A percentile compares a stretch with the other conserved stretches of the same genome.
Conservation (phyloP, 2,329 filamentous ascomycete species). For the Scedosporium dehoogii region DNA sequence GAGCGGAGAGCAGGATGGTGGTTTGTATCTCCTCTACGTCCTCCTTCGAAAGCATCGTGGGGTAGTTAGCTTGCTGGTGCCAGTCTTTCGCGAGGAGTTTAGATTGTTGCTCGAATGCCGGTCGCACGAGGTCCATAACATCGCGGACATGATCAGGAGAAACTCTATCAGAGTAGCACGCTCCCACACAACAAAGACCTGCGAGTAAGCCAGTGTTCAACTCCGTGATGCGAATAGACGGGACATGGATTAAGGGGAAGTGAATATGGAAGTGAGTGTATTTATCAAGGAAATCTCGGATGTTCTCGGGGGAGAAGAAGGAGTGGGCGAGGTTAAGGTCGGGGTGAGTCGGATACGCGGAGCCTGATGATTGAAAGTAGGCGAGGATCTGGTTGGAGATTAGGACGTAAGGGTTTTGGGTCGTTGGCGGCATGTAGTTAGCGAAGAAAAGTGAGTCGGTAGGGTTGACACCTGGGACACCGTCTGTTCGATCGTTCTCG, state of each 20-base stretch:
- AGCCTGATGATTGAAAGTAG: conserved; percentile 41
- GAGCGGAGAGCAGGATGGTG: conserved; percentile 48
- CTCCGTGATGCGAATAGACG: conserved; percentile 58
- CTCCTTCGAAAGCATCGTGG: conserved; percentile 14
- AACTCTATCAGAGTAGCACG: conserved; percentile 61
- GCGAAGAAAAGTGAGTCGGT: conserved; percentile 38
- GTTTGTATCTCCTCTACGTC: conserved; percentile 60
- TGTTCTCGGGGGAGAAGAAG: conserved; percentile 56
- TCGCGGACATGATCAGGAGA: conserved; percentile 51
- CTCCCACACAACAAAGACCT: conserved; percentile 62
- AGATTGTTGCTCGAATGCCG: conserved; percentile 36
- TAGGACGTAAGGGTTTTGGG: conserved; percentile 40
- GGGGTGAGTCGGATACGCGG: conserved; percentile 43
- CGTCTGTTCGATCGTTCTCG: conserved; percentile 38
- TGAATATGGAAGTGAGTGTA: conserved; percentile 66
- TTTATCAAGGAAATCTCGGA: conserved; percentile 60
- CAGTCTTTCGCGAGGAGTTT: conserved; percentile 17
- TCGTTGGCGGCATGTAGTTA: conserved; percentile 34
- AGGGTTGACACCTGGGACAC: conserved; percentile 31
- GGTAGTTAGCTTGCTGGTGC: not conserved
- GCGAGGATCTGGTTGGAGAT: conserved; percentile 45
- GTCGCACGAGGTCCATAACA: conserved; percentile 55
- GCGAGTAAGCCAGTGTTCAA: conserved; percentile 58
- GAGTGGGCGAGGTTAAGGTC: conserved; percentile 34
- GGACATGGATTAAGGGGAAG: conserved; percentile 62